These are phyloP conservation scores for Phaeosphaeria sp. DNA, from an alignment of 2,329 filamentous ascomycete genomes.

Conservation along the genomic window DNA sequence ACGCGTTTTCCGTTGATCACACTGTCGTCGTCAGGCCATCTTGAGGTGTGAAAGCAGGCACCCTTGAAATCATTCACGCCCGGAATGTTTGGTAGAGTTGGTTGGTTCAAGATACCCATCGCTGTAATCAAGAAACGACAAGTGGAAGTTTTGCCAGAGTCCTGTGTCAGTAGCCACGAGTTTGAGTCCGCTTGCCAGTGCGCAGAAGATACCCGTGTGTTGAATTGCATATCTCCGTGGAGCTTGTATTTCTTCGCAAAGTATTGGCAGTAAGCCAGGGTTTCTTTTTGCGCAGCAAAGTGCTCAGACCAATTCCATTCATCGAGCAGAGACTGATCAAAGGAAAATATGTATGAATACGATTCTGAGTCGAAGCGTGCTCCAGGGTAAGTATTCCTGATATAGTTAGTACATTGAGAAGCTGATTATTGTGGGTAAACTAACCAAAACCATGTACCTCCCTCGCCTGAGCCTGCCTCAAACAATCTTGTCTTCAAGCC, in stretches of 20 bases:
- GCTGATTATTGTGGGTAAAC: background rate
- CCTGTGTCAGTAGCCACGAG: conserved; percentile 24
- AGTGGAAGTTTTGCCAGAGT: conserved; percentile 19
- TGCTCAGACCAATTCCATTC: conserved; percentile 52
- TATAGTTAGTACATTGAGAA: background rate
- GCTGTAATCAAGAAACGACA: conserved; percentile 24
- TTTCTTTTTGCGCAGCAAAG: conserved; percentile 50
- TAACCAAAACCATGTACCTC: conserved; percentile 47
- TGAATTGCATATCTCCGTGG: conserved; percentile 32
- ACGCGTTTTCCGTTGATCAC: conserved; percentile 12
- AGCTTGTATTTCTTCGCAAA: conserved; percentile 56
- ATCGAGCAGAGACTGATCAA: conserved; percentile 51
- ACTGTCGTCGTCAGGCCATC: conserved; percentile 11
- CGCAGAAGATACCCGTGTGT: conserved; percentile 20
- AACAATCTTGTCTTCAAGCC: conserved; percentile 35
- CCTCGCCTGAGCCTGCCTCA: conserved; percentile 44
- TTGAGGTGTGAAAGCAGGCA: conserved; percentile 14
- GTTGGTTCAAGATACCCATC: conserved; percentile 28
- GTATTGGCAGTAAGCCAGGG: conserved; percentile 57
- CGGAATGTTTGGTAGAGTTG: conserved; percentile 27
- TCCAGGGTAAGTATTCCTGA: conserved; percentile 55
- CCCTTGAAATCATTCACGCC: conserved; percentile 28
- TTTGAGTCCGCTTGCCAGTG: conserved; percentile 19
- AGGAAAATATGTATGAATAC: conserved; percentile 55
- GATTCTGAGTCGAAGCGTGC: conserved; percentile 57